These are phyloP conservation scores for Rhodocollybia butyracea DNA, from an alignment of 768 basidiomycete genomes.

Conservation along the genomic window DNA sequence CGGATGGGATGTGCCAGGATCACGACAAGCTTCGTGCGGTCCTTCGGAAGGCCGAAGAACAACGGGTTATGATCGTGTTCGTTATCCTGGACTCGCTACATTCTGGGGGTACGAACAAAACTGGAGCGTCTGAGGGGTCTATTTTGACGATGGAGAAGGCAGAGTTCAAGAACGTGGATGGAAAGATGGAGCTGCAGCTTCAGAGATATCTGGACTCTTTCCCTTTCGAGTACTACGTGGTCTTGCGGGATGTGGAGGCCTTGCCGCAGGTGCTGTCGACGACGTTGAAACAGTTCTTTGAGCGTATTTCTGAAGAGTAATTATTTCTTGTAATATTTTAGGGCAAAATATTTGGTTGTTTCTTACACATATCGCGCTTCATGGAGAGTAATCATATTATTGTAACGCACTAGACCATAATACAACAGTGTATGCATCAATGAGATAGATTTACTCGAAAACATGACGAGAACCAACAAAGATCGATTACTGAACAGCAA, in stretches of 20 bases:
- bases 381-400: background rate
- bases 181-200: slow-evolving; percentile 83
- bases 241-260: slow-evolving; percentile 87
- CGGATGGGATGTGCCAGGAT: slow-evolving; percentile 98
- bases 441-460: too few species aligned
- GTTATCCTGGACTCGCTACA: slow-evolving; percentile 91
- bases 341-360: background rate
- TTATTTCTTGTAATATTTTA: background rate
- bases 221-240: slow-evolving; percentile 96
- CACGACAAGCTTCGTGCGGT: slow-evolving; percentile 80
- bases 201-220: slow-evolving; percentile 92
- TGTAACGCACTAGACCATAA: too few species aligned
- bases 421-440: too few species aligned
- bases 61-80: slow-evolving; percentile 94
- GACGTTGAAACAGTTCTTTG: slow-evolving; percentile 91
- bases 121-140: slow-evolving; percentile 45
- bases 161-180: slow-evolving; percentile 77
- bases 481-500: too few species aligned
- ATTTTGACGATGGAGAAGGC: slow-evolving; percentile 93
- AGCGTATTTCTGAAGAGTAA: slow-evolving; percentile 71
- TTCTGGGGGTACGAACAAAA: slow-evolving; percentile 25
- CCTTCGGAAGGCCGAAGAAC: slow-evolving; percentile 82
- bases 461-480: too few species aligned
- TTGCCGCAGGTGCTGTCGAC: slow-evolving; percentile 86
- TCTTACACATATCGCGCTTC: background rate